phyloP scores from a whole-genome alignment of 2,329 filamentous ascomycete genomes.

The Trichoderma cornu-damae region DNA sequence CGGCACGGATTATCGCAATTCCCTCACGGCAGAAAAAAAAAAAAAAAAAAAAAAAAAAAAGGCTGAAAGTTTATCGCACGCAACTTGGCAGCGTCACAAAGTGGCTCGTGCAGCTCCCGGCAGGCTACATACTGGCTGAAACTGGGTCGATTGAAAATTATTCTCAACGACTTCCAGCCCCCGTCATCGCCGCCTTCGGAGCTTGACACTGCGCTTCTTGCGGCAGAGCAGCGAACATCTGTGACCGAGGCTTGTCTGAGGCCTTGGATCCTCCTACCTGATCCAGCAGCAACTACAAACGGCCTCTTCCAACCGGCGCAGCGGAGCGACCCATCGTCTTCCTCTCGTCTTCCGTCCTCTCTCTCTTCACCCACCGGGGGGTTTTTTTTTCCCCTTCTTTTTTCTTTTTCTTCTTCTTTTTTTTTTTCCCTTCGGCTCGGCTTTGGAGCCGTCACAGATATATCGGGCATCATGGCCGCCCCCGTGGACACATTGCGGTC shows the following conservation, averaged over 20 bases:
- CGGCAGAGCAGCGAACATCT: conserved; percentile 15
- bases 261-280: not conserved
- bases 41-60: too few relatives aligned
- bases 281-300: not conserved
- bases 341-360: not conserved
- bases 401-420: too few relatives aligned
- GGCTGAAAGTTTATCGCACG: not conserved
- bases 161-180: conserved; percentile 23
- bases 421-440: conserved; percentile 1
- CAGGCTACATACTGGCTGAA: conserved; percentile 13
- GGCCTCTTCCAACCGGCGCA: not conserved
- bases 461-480: conserved; percentile 47
- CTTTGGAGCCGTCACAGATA: conserved; percentile 22
- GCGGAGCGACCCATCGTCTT: conserved; percentile 5
- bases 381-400: too few relatives aligned
- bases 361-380: not conserved
- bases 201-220: conserved; percentile 20
- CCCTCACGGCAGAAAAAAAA: not conserved
- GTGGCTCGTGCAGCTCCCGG: conserved; percentile 18
- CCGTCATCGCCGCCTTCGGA: conserved; percentile 20
- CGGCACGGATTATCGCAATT: conserved; percentile 15
- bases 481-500: conserved; percentile 50
- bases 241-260: conserved; percentile 13
- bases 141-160: conserved; percentile 24
- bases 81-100: conserved; percentile 8